Evolutionary conservation across 2,329 filamentous ascomycete species (phyloP), one percentile per base, ranked within the genome.

Genomic region (Rhexocercosporidium sp.): DNA sequence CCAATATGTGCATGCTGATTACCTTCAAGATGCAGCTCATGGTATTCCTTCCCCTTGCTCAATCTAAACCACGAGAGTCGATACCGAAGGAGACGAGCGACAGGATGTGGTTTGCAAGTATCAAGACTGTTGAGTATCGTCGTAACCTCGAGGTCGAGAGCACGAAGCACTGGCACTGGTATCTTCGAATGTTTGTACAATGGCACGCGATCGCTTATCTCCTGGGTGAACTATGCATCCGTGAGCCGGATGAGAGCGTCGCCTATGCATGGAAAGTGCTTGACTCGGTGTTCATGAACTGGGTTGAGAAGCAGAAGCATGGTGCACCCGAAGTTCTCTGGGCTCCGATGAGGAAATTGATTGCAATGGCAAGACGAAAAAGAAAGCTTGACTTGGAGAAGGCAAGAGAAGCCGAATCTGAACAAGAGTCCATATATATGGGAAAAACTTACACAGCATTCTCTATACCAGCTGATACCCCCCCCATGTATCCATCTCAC

Each of bases 151-250:
- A 65, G 37, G 46, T 37, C 37, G 63, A 65, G 25, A 65, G 27
- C 2, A 46, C 56, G 14, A 65, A 65, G n/a, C 44, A 65, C 14
- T 65, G 63, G 63, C 63, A 61, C 54, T 65, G 63, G 63, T 65
- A 60, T n/a, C 25, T 65, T n/a, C 56, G 63, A 4, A 65, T 56
- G 6, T 53, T 65, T n/a, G 47, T 65, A 7, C 63, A 65, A 49
- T 65, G 63, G 63, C 64, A 69, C 44, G 51, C 54, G 3, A 59
- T 65, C 25, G 66, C 66, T 9, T 62, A 59, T 51, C 39, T 65
- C 5, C 62, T 68, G 18, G 46, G 62, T 16, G 62, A 68, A 31
- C 29, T 68, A 1, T 65, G 62, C 22, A 46, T 53, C 12, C 39
- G 63, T 9, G 56, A 61, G 8, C 54, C 56, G 12, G 63, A 65